Percentiles rank a stretch among this genome's conserved stretches.
These are phyloP conservation scores for Gaeumannomyces sp. DNA, from an alignment of 2,329 filamentous ascomycete species.

Conservation along the genomic window DNA sequence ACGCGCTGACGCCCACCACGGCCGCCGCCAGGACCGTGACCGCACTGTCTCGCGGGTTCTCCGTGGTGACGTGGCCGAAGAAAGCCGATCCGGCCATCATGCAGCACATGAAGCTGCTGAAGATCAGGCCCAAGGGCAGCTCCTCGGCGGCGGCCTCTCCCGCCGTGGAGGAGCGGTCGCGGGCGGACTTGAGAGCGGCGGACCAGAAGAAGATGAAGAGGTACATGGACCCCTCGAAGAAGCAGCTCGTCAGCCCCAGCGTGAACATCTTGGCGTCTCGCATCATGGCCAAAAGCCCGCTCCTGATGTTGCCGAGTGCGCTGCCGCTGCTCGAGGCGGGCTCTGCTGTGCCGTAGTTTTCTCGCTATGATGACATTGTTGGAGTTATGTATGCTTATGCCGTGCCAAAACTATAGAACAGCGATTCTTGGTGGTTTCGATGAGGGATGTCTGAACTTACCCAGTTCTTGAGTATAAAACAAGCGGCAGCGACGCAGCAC, in stretches of 20 bases:
- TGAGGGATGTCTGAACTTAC: conserved; percentile 27
- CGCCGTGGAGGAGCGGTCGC: conserved; percentile 17
- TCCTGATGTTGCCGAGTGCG: conserved; percentile 17
- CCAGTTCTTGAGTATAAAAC: conserved; percentile 41
- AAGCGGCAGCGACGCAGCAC: conserved; percentile 35
- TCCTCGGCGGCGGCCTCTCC: conserved; percentile 20
- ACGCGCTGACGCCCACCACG: conserved; percentile 26
- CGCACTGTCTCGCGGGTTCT: conserved; percentile 17
- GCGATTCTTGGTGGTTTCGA: too few species aligned
- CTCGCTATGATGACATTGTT: conserved; percentile 14
- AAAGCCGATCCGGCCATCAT: conserved; percentile 50
- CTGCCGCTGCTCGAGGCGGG: conserved; percentile 8
- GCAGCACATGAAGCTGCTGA: conserved; percentile 49
- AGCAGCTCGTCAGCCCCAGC: conserved; percentile 45
- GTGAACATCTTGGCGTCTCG: conserved; percentile 43
- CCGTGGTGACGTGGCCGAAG: conserved; percentile 31
- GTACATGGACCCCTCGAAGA: conserved; percentile 58
- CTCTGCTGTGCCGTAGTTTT: conserved; percentile 22
- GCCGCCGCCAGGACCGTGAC: conserved; percentile 28
- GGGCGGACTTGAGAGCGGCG: conserved; percentile 42
- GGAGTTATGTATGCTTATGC: too few species aligned
- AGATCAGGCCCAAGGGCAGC: conserved; percentile 42
- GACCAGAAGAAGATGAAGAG: conserved; percentile 60
- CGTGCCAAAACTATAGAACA: too few species aligned
- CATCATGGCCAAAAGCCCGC: conserved; percentile 20